Evolutionary conservation across 805 yeast genomes (phyloP), one percentile per base, ranked within the genome.

Genomic region (Candida endomychidarum): DNA sequence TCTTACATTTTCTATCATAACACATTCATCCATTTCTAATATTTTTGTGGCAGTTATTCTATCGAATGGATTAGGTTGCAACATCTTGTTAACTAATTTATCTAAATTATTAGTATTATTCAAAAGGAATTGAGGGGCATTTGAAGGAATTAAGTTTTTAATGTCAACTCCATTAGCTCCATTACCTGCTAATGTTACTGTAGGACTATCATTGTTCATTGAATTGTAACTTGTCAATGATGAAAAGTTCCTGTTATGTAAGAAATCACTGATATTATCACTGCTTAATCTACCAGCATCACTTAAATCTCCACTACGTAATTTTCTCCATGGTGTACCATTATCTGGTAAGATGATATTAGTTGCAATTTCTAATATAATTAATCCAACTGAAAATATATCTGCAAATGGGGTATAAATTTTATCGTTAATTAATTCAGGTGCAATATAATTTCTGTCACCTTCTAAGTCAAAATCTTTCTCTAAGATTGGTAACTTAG

Each of bases 371-470:
- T 93, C 99, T 36, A 93, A 84, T 70, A 93, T 84, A 48, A 93
- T 86, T 43, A 93, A 70, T 1, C 99, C 99, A 36, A 90, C 75
- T n/a, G 96, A 85, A 59, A 93, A 93, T 3, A 93, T 81, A 59
- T 93, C 99, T 0, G 98, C 98, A 38, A 91, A 89, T 50, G 84
- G 86, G 28, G 88, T 89, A 57, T 93, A 93, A 31, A 77, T 75
- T 57, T 87, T 89, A 32, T 76, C 79, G 23, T 89, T 79, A 40
- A 93, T 81, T 17, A 93, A 81, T 60, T 93, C 99, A 1, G 99
- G 99, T 0, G 99, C 98, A 63, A 93, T 93, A 62, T 93, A 93
- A 58, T 91, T 96, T 38, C 98, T 73, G 62, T 93, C 99, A 19
- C 99, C 99, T 64, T 93, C 99, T 50, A 96, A 77, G 62, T 93